Evolutionary conservation across 2,329 filamentous ascomycete genomes (phyloP).

Genomic region (Xylariales sp.): DNA sequence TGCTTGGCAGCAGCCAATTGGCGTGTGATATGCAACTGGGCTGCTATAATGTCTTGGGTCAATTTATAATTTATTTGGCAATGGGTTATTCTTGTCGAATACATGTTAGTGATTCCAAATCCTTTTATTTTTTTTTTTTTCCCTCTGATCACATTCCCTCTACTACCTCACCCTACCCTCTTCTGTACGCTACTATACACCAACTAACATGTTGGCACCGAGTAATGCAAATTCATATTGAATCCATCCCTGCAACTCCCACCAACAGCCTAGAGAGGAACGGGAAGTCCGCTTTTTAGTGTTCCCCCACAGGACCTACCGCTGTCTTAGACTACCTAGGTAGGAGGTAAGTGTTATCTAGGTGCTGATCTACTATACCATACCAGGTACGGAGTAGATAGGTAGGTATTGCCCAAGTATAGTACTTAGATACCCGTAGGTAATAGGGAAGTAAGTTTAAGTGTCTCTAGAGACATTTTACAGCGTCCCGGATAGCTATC

Average conservation of each 20-base stretch:
- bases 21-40: slow-evolving; percentile 1
- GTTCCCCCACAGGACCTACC: slow-evolving; percentile 21
- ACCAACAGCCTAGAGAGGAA: slow-evolving; percentile 18
- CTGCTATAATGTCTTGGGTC: slow-evolving; percentile 22
- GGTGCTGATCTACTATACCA: no score
- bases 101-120: slow-evolving; percentile 30
- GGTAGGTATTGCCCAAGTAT: no score
- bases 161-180: not conserved
- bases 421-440: no score
- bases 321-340: not conserved
- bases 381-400: no score
- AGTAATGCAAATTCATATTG: slow-evolving; percentile 26
- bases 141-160: not conserved
- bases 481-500: no score
- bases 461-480: not conserved
- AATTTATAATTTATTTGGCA: slow-evolving; percentile 16
- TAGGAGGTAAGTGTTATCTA: no score
- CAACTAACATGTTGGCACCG: no score
- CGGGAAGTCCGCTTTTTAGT: slow-evolving; percentile 29
- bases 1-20: slow-evolving; percentile 31
- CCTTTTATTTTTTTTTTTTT: not conserved
- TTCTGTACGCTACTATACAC: no score
- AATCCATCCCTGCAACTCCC: slow-evolving; percentile 21
- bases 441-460: no score
- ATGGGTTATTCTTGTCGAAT: slow-evolving; percentile 8